Percentiles rank a stretch among this genome's conserved stretches.
Conservation (phyloP, 2,329 filamentous ascomycete species). For the Sarocladiaceae sp. region DNA sequence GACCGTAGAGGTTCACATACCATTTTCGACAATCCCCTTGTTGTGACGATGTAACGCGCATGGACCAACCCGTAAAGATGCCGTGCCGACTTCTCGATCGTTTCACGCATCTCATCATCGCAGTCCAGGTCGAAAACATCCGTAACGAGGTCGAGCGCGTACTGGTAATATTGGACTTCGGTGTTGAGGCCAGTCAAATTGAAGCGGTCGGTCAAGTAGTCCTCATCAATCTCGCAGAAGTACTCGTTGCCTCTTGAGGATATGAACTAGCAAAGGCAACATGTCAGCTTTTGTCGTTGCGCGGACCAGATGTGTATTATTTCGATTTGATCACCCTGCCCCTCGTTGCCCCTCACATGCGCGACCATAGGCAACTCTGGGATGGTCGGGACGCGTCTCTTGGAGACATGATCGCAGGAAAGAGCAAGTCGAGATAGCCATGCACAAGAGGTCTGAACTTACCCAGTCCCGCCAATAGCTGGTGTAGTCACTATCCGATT, state of each 20-base stretch:
- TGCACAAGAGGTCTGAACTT: constrained; percentile 36
- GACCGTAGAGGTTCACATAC: constrained; percentile 43
- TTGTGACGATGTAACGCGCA: constrained; percentile 94
- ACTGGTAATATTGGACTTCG: constrained; percentile 98
- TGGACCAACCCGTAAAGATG: constrained; percentile 96
- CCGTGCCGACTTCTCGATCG: constrained; percentile 93
- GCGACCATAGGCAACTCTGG: too few species aligned
- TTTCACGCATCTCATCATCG: constrained; percentile 96
- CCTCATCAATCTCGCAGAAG: constrained; percentile 99
- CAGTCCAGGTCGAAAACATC: constrained; percentile 98
- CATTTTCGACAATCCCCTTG: constrained; percentile 92
- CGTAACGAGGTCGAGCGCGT: constrained; percentile 94
- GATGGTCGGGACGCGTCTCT: too few species aligned
- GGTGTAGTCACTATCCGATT: constrained; percentile 98
- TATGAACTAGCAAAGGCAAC: constrained; percentile 71
- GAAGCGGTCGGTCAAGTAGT: constrained; percentile 96
- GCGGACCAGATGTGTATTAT: too few species aligned
- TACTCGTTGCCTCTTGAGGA: constrained; percentile 97
- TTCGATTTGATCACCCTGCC: background rate
- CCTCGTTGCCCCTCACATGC: background rate
- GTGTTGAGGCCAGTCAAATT: constrained; percentile 96
- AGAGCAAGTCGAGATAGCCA: too few species aligned
- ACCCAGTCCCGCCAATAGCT: constrained; percentile 99
- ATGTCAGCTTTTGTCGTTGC: background rate
- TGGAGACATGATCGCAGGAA: too few species aligned